Evolutionary conservation across 1,284 basidiomycete species (phyloP).

Genomic region (Ganoderma multipileum): DNA sequence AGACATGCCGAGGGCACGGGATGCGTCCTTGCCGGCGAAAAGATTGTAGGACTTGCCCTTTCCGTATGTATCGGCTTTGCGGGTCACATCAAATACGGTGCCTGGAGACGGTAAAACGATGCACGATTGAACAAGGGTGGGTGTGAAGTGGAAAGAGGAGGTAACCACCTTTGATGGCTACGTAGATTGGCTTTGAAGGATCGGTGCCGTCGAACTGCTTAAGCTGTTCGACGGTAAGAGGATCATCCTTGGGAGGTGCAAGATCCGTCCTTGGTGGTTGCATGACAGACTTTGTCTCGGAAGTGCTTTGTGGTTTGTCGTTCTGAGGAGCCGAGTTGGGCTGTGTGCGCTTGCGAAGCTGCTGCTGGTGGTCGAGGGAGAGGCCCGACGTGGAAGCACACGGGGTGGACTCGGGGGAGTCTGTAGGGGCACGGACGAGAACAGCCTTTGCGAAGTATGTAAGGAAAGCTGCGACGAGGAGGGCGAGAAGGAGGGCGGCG

Average conservation of each 20-base stretch:
- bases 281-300: constrained; percentile 70
- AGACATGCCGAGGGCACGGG: constrained; percentile 83
- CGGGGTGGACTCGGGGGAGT: constrained; percentile 16
- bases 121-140: not conserved
- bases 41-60: constrained; percentile 72
- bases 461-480: constrained; percentile 32
- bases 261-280: constrained; percentile 67
- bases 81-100: constrained; percentile 85
- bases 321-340: constrained; percentile 18
- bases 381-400: constrained; percentile 20
- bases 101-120: constrained; percentile 49
- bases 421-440: constrained; percentile 15
- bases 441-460: constrained; percentile 31
- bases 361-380: constrained; percentile 25
- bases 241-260: constrained; percentile 79
- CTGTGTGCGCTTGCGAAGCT: constrained; percentile 23
- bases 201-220: constrained; percentile 75
- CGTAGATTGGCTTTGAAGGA: constrained; percentile 75
- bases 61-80: constrained; percentile 85
- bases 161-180: constrained; percentile 83
- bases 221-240: constrained; percentile 74
- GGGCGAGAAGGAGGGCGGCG: constrained; percentile 27
- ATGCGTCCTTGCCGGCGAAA: constrained; percentile 92
- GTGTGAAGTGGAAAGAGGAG: constrained; percentile 2
- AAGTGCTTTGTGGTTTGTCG: constrained; percentile 29